phyloP scores from a whole-genome alignment of 192 early-diverging fungal species.

The Linnemannia elongata region DNA sequence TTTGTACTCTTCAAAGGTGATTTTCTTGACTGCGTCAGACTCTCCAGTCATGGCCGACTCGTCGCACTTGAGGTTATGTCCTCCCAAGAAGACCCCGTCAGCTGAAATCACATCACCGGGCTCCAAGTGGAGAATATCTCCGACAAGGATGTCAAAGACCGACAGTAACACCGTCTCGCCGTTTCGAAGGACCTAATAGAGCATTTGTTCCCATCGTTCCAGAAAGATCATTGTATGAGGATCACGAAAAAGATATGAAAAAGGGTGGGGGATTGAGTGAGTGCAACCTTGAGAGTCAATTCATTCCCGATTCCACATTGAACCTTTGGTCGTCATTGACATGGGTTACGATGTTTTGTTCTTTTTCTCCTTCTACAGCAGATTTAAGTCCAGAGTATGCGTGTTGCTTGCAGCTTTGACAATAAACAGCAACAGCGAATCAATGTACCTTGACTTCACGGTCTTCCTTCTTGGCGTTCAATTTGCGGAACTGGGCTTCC shows the following conservation, averaged over 20 bases:
- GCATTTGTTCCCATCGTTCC: background rate
- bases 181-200: slow-evolving; percentile 73
- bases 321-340: background rate
- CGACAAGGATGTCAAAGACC: slow-evolving; percentile 86
- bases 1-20: slow-evolving; percentile 62
- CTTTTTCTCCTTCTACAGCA: background rate
- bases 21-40: slow-evolving; percentile 91
- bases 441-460: slow-evolving; percentile 72
- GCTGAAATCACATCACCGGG: slow-evolving; percentile 95
- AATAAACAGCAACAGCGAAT: background rate
- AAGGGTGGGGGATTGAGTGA: too few relatives aligned
- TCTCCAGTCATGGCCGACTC: slow-evolving; percentile 97
- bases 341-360: background rate
- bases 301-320: slow-evolving; percentile 16
- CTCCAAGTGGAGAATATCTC: slow-evolving; percentile 90
- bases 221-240: background rate
- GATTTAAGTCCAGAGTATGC: background rate
- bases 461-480: slow-evolving; percentile 91
- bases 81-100: slow-evolving; percentile 88
- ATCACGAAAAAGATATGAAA: background rate
- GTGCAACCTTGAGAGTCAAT: background rate
- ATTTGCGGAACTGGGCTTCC: slow-evolving; percentile 86
- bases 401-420: background rate
- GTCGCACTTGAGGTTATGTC: slow-evolving; percentile 88
- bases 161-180: slow-evolving; percentile 78